Percentiles rank a stretch among this genome's conserved stretches.
Evolutionary conservation across 768 basidiomycete genomes (phyloP).

Genomic region (Rhizopogon sp.): DNA sequence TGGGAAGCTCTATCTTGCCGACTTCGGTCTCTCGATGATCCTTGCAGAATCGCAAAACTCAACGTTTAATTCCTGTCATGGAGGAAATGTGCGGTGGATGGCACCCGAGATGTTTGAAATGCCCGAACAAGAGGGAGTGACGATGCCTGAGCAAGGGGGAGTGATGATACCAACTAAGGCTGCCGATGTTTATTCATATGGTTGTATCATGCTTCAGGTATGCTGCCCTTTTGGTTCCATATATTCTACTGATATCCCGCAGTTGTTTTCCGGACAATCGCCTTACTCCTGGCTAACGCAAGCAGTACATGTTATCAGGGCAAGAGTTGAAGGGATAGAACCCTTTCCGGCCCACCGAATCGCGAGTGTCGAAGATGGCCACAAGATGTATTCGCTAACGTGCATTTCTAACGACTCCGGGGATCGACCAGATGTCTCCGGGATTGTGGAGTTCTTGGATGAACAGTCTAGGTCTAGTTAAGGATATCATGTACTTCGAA

Average conservation of each 20-base stretch:
- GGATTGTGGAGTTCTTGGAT: neutral
- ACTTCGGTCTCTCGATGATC: slow-evolving; percentile 36
- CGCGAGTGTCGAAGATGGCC: neutral
- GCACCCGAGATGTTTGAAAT: slow-evolving; percentile 27
- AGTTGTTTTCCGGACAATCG: slow-evolving; percentile 18
- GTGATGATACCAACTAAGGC: slow-evolving; percentile 12
- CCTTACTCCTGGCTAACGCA: slow-evolving; percentile 17
- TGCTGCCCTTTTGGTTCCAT: slow-evolving; percentile 16
- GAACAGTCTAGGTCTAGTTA: too few relatives aligned
- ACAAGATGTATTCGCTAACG: neutral
- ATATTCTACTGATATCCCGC: neutral
- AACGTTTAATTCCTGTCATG: slow-evolving; percentile 22
- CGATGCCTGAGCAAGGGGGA: slow-evolving; percentile 5
- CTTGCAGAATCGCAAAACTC: slow-evolving; percentile 30
- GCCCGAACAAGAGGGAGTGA: neutral
- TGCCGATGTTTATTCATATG: slow-evolving; percentile 36
- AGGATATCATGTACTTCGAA: too few relatives aligned
- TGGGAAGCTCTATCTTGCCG: slow-evolving; percentile 27
- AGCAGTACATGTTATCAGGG: slow-evolving; percentile 13
- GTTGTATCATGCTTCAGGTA: slow-evolving; percentile 28
- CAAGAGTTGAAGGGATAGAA: neutral
- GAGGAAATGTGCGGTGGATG: slow-evolving; percentile 35
- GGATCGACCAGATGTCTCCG: neutral
- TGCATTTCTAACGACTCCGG: neutral
- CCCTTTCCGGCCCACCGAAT: neutral